Evolutionary conservation across 106 monocot species (phyloP), one percentile per base, ranked within the genome.

Genomic region (Iris macrosiphon): DNA sequence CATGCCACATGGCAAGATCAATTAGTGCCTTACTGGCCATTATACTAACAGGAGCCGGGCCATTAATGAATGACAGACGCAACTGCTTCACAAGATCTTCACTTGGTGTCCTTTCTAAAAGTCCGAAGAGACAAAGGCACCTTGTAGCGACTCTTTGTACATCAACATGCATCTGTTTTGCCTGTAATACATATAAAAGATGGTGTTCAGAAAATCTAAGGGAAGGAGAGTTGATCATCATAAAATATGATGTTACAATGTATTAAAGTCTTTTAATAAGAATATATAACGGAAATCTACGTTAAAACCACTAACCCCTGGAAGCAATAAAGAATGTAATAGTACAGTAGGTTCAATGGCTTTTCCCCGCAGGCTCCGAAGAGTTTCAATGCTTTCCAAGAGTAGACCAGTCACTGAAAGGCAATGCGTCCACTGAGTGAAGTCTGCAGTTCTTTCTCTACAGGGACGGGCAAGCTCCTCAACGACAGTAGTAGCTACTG

Each of bases 391-490:
- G 40, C 78, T 98, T 57, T 98, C 87, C 17, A 98, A 65, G 15
- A 98, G 74, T 39, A 98, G 78, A 31, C 82, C 74, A 17, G 63
- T 60, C 29, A 98, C 61, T 34, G 83, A 70, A 54, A 98, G 78
- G 50, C 98, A 91, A 66, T 98, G 91, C 83, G 83, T 87, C 98
- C 98, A 98, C 56, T 91, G 80, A 28, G 76, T 68, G 37, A 67
- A 69, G 31, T 91, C 76, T 35, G 90, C 98, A 40, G 65, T 78
- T 65, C 98, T 87, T 68, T 98, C 98, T 55, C 98, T 60, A 44
- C 86, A 90, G 24, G 87, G 87, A 37, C 61, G 69, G 57, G 78
- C 83, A 51, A 80, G 83, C 40, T 91, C 83, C 61, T 77, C 80
- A 30, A 91, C 27, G 17, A 73, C 71, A 30, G 25, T 30, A 55